These are phyloP conservation scores for Chytridium lagenaria DNA, from an alignment of 371 early-diverging fungal species.

Conservation along the genomic window DNA sequence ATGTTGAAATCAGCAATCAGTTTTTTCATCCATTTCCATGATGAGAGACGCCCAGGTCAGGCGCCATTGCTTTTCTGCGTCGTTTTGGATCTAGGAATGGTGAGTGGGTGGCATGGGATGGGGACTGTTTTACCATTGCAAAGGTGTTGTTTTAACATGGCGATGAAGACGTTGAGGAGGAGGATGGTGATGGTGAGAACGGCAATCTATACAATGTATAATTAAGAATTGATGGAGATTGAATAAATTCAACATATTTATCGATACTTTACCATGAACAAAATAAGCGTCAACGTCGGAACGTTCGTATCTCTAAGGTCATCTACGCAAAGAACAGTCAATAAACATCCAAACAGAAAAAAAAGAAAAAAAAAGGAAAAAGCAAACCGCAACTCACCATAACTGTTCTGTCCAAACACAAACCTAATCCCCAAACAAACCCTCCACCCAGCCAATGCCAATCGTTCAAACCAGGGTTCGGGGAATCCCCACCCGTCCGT, in stretches of 20 bases:
- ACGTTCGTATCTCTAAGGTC: conserved; percentile 7
- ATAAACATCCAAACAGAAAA: background rate
- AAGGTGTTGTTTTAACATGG: conserved; percentile 35
- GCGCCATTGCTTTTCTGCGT: conserved; percentile 26
- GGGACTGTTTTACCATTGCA: conserved; percentile 4
- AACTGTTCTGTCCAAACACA: conserved; percentile 25
- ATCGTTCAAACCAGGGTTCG: conserved; percentile 13
- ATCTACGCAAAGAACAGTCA: conserved; percentile 11
- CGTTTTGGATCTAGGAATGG: conserved; percentile 10
- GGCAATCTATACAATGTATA: conserved; percentile 14
- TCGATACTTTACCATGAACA: conserved; percentile 27
- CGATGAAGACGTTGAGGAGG: conserved; percentile 40
- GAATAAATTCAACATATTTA: no score
- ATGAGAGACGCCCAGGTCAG: conserved; percentile 32
- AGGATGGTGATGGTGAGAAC: conserved; percentile 29
- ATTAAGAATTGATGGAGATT: no score
- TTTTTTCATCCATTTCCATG: conserved; percentile 36
- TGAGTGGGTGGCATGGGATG: background rate
- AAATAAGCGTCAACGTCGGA: conserved; percentile 13
- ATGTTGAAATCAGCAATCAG: background rate
- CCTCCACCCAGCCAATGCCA: conserved; percentile 21
- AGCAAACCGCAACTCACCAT: conserved; percentile 9
- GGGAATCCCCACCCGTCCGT: background rate
- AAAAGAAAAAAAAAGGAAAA: background rate
- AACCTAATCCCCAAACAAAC: conserved; percentile 24